Percentiles rank a stretch among this genome's conserved stretches.
These are phyloP conservation scores for Ophiognomonia clavigignenti-juglandacearum DNA, from an alignment of 2,329 filamentous ascomycete species.

Conservation along the genomic window DNA sequence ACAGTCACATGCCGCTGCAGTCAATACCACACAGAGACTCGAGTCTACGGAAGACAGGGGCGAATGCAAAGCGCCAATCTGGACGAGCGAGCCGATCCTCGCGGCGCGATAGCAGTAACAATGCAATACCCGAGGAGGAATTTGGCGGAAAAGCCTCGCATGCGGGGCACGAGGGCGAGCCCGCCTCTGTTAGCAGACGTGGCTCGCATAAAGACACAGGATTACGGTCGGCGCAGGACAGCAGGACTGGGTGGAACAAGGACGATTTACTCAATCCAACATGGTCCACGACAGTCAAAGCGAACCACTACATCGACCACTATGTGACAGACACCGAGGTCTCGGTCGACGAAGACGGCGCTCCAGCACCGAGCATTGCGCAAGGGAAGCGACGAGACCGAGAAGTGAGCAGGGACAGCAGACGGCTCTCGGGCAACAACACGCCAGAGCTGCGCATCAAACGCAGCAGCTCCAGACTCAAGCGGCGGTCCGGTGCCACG, in stretches of 20 bases:
- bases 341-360: conserved; percentile 56
- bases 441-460: conserved; percentile 45
- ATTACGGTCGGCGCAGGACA: background rate
- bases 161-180: background rate
- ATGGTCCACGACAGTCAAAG: conserved; percentile 24
- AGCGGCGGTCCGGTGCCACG: conserved; percentile 49
- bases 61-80: conserved; percentile 48
- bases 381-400: conserved; percentile 51
- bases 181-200: background rate
- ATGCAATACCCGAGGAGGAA: conserved; percentile 38
- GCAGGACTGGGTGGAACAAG: conserved; percentile 4
- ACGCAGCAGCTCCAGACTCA: conserved; percentile 53
- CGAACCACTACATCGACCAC: conserved; percentile 11
- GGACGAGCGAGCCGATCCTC: conserved; percentile 42
- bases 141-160: conserved; percentile 14
- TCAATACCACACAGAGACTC: conserved; percentile 65
- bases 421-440: conserved; percentile 42
- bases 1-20: conserved; percentile 26
- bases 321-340: conserved; percentile 21
- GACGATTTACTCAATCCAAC: conserved; percentile 17
- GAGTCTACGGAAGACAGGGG: conserved; percentile 55
- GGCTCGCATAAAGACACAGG: conserved; percentile 2
- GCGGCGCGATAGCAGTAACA: conserved; percentile 41
- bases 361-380: conserved; percentile 64
- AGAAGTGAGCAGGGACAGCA: conserved; percentile 42